A percentile compares a stretch with the other conserved stretches of the same genome.
Conservation (phyloP, 2,329 filamentous ascomycete genomes). For the Aurifilum marmelostoma region DNA sequence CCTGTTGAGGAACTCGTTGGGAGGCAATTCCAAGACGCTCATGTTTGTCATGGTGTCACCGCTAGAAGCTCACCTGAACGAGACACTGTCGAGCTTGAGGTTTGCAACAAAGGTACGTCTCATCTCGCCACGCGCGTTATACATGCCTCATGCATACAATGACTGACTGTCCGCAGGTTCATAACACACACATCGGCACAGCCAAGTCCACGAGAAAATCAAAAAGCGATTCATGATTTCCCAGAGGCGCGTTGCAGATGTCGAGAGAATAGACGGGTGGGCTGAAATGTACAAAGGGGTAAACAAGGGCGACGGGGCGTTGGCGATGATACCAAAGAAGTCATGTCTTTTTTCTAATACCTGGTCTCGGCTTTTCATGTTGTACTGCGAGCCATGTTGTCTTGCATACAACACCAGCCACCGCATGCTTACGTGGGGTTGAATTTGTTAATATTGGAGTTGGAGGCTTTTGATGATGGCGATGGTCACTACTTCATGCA, state of each 20-base stretch:
- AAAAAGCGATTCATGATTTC: slow-evolving; percentile 41
- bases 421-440: slow-evolving; percentile 7
- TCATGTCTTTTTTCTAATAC: slow-evolving; percentile 14
- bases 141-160: not conserved
- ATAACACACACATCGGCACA: slow-evolving; percentile 90
- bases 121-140: not conserved
- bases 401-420: slow-evolving; percentile 8
- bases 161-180: slow-evolving; percentile 54
- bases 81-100: slow-evolving; percentile 91
- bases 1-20: slow-evolving; percentile 89
- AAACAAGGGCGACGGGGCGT: slow-evolving; percentile 13
- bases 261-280: not conserved
- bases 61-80: slow-evolving; percentile 84
- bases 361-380: not conserved
- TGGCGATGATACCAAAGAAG: slow-evolving; percentile 25
- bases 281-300: slow-evolving; percentile 19
- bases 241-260: slow-evolving; percentile 8
- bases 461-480: slow-evolving; percentile 5
- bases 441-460: slow-evolving; percentile 10
- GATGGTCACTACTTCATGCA: not conserved
- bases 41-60: slow-evolving; percentile 99
- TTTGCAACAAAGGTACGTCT: slow-evolving; percentile 86
- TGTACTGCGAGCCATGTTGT: not conserved
- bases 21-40: slow-evolving; percentile 94
- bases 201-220: slow-evolving; percentile 75